Conservation (phyloP, 2,329 filamentous ascomycete genomes). For the Escovopsis sp. region DNA sequence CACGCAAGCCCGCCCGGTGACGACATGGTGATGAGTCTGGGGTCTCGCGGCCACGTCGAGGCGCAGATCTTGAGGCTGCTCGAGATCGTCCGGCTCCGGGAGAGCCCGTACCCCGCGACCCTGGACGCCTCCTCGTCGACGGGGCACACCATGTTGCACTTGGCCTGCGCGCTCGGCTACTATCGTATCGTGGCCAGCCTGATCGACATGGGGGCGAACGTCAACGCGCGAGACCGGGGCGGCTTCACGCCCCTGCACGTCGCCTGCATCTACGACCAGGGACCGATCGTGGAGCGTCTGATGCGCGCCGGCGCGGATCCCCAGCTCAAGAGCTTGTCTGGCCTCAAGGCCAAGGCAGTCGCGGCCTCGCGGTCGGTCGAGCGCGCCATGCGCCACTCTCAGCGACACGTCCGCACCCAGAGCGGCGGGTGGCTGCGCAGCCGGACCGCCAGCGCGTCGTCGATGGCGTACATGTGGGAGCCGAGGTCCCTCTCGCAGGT, state of each 20-base stretch:
- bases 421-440: constrained; percentile 47
- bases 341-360: constrained; percentile 56
- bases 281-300: constrained; percentile 61
- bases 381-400: constrained; percentile 45
- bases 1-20: constrained; percentile 20
- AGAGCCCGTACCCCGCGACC: constrained; percentile 50
- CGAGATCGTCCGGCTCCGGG: constrained; percentile 66
- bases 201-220: constrained; percentile 61
- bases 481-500: constrained; percentile 23
- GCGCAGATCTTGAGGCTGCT: constrained; percentile 55
- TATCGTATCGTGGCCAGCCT: constrained; percentile 63
- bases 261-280: constrained; percentile 60
- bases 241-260: constrained; percentile 74
- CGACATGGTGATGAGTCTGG: constrained; percentile 28
- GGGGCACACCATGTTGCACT: constrained; percentile 68
- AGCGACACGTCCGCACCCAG: constrained; percentile 47
- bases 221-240: constrained; percentile 58
- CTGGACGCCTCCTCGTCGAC: constrained; percentile 50
- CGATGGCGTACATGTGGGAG: constrained; percentile 53
- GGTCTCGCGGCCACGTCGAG: constrained; percentile 40
- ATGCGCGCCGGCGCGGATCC: constrained; percentile 60
- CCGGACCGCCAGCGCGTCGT: constrained; percentile 50
- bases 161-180: constrained; percentile 61
- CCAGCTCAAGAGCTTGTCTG: constrained; percentile 51
- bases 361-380: constrained; percentile 49